These are phyloP conservation scores for Hypoxylon fuscum DNA, from an alignment of 495 filamentous ascomycete species.

Conservation along the genomic window DNA sequence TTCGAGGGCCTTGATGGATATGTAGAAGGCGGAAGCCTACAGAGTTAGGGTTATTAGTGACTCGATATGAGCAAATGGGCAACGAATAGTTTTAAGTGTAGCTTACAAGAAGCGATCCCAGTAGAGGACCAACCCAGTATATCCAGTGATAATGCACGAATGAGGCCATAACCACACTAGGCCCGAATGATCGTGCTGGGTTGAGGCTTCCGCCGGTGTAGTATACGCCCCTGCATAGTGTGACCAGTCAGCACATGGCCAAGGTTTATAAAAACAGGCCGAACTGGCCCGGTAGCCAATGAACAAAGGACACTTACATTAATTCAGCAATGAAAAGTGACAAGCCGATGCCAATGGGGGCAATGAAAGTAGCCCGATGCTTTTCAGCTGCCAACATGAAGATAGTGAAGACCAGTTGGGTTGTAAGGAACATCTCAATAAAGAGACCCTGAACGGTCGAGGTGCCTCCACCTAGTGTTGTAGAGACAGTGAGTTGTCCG, in stretches of 20 bases:
- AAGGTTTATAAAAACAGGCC: background rate
- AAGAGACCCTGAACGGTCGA: conserved; percentile 72
- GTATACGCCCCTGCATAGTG: conserved; percentile 56
- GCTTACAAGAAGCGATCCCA: conserved; percentile 59
- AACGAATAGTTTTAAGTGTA: background rate
- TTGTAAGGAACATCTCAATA: conserved; percentile 84
- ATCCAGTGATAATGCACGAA: conserved; percentile 80
- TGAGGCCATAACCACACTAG: conserved; percentile 62
- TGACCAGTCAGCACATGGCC: conserved; percentile 14
- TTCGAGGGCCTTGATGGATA: conserved; percentile 70
- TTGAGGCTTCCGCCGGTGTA: conserved; percentile 70
- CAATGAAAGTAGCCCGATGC: conserved; percentile 80
- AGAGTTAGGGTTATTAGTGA: background rate
- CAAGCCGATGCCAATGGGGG: conserved; percentile 80
- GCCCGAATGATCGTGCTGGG: conserved; percentile 66
- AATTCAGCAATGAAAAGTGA: conserved; percentile 76
- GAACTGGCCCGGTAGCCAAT: too few relatives aligned
- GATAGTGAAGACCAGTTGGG: conserved; percentile 78
- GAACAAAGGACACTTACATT: conserved; percentile 49
- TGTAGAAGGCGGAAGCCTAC: conserved; percentile 71
- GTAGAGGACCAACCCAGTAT: conserved; percentile 68
- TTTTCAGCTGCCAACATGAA: conserved; percentile 88
- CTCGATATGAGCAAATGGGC: background rate
- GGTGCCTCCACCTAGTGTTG: conserved; percentile 64
- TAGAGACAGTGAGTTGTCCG: conserved; percentile 66